These are phyloP conservation scores for Neocatenulostroma microsporum DNA, from an alignment of 2,329 filamentous ascomycete genomes.

Conservation along the genomic window DNA sequence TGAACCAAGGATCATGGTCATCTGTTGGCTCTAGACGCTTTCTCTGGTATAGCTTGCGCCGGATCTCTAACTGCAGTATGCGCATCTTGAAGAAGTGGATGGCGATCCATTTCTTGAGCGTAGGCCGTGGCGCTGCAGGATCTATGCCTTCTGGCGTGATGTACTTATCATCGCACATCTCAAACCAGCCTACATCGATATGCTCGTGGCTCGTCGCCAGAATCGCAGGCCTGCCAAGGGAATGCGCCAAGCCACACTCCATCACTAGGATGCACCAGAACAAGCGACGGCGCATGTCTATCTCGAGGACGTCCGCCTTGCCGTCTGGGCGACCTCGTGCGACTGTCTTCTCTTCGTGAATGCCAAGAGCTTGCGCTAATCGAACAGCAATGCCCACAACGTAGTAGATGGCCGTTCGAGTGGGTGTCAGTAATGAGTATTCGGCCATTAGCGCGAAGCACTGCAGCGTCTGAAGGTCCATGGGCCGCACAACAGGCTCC, in stretches of 20 bases:
- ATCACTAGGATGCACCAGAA: slow-evolving; percentile 84
- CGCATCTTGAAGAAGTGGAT: slow-evolving; percentile 95
- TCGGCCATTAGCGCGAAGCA: slow-evolving; percentile 81
- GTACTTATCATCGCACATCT: slow-evolving; percentile 70
- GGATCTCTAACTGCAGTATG: slow-evolving; percentile 77
- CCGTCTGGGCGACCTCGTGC: slow-evolving; percentile 53
- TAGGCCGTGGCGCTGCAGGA: slow-evolving; percentile 55
- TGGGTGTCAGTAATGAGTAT: slow-evolving; percentile 88
- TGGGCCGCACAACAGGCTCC: slow-evolving; percentile 74
- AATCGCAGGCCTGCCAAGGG: slow-evolving; percentile 76
- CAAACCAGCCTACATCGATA: slow-evolving; percentile 79
- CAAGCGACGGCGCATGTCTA: slow-evolving; percentile 82
- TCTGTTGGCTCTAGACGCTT: slow-evolving; percentile 68
- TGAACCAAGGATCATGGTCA: slow-evolving; percentile 82
- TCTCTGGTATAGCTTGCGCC: slow-evolving; percentile 75
- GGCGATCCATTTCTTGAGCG: slow-evolving; percentile 76
- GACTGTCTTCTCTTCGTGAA: slow-evolving; percentile 85
- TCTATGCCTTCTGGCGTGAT: slow-evolving; percentile 72
- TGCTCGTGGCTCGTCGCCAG: slow-evolving; percentile 76
- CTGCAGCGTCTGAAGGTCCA: slow-evolving; percentile 86
- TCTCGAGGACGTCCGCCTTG: slow-evolving; percentile 60
- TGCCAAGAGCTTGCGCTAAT: slow-evolving; percentile 78
- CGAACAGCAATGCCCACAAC: slow-evolving; percentile 81
- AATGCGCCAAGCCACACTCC: slow-evolving; percentile 81
- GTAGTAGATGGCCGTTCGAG: slow-evolving; percentile 86